A percentile compares a stretch with the other conserved stretches of the same genome.
phyloP scores from a whole-genome alignment of 306 rosid genomes.

The Erythrophleum fordii region DNA sequence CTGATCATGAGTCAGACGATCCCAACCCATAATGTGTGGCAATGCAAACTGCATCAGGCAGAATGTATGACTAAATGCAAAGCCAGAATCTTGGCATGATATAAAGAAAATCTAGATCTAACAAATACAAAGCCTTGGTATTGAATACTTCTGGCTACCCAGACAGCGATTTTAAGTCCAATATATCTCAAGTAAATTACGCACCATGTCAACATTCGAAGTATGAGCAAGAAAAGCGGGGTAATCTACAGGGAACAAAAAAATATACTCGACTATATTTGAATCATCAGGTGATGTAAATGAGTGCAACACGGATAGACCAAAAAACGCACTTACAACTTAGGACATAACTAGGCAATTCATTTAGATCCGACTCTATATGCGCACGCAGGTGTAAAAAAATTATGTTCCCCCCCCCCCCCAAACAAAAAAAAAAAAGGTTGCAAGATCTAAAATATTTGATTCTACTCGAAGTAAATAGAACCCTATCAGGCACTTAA shows the following conservation, averaged over 20 bases:
- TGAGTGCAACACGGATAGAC: neutral
- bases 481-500: neutral
- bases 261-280: neutral
- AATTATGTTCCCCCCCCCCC: neutral
- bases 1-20: slow-evolving; percentile 56
- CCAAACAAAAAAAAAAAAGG: neutral
- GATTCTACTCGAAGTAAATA: slow-evolving; percentile 21
- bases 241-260: neutral
- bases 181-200: neutral
- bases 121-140: slow-evolving; percentile 4
- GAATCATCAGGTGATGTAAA: neutral
- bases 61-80: slow-evolving; percentile 6
- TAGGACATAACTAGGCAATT: neutral
- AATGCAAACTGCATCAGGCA: slow-evolving; percentile 69
- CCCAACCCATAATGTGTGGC: slow-evolving; percentile 95
- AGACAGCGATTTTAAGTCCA: neutral
- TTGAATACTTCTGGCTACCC: neutral
- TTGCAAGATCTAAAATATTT: neutral
- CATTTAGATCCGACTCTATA: neutral
- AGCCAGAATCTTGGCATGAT: neutral
- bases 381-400: neutral
- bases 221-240: neutral
- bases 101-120: neutral
- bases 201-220: neutral
- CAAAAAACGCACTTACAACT: neutral